phyloP scores from a whole-genome alignment of 805 yeast species.

The Suhomyces sp. region DNA sequence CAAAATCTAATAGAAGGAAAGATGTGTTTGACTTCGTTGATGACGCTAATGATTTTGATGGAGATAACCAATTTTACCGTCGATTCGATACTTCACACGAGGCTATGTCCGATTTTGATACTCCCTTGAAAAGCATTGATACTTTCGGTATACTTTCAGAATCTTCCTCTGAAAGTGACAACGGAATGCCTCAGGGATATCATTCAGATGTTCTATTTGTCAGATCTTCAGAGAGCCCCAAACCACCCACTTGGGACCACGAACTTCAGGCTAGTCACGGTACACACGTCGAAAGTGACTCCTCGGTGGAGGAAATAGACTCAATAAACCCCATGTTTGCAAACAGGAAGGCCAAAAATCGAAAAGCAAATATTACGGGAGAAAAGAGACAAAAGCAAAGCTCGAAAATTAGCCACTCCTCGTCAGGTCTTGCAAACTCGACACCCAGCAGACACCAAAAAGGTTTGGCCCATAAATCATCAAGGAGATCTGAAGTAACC shows the following conservation, averaged over 20 bases:
- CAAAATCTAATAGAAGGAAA: background rate
- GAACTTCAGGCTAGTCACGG: background rate
- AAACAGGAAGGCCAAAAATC: background rate
- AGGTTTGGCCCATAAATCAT: background rate
- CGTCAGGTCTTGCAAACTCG: background rate
- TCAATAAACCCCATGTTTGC: constrained; percentile 18
- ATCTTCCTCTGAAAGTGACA: constrained; percentile 6
- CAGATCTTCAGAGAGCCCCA: background rate
- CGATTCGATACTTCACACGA: constrained; percentile 9
- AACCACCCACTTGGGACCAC: background rate
- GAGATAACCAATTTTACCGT: constrained; percentile 5
- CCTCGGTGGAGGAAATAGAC: constrained; percentile 16
- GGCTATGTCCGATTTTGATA: constrained; percentile 7
- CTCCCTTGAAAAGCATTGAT: constrained; percentile 3
- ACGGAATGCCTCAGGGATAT: background rate
- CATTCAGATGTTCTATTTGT: background rate
- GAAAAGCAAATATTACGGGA: background rate
- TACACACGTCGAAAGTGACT: background rate
- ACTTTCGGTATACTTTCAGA: constrained; percentile 11
- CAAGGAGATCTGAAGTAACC: background rate
- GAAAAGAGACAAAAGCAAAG: background rate
- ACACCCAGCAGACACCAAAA: background rate
- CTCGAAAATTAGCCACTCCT: background rate
- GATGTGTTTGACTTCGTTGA: constrained; percentile 18
- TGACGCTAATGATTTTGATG: constrained; percentile 13